Evolutionary conservation across 1,284 basidiomycete species (phyloP), one percentile per base, ranked within the genome.

Genomic region (Omphalotus olearius): DNA sequence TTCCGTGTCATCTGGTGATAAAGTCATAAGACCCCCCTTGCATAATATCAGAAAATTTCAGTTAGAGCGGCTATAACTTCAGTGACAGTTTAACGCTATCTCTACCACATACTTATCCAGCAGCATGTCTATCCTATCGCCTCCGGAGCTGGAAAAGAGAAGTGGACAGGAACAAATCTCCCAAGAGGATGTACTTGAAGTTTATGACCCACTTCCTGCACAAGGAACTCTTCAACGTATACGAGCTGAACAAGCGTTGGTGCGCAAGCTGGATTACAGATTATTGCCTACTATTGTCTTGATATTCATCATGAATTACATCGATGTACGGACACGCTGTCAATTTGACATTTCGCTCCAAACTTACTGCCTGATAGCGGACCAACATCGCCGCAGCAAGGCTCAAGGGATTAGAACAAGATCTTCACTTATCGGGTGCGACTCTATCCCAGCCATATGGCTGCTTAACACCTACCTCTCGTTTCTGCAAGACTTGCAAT

Each of bases 221-320:
- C 41, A 51, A 20, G 57, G 57, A 23, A 50, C 57, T 17, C 35
- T 36, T 37, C 53, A 58, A 47, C 51, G 46, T 17, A 53, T 56
- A 48, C 60, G 48, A 30, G 70, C 66, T 10, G 77, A 76, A 56
- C 67, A 66, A 33, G 67, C 59, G 48, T 67, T 82, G 0, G 66
- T 80, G n/a, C 70, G 79, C 37, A 80, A 74, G 58, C 69, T 87
- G 39, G 84, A 86, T 57, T 65, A 66, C 51, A 69, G 84, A 38
- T 64, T 86, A 0, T 61, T 86, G 54, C 82, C 83, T 0, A 81
- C 78, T 0, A 78, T 86, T 49, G 72, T 80, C 42, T 40, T 82
- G 28, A 81, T 86, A 50, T 85, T 74, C 58, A 72, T 86, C 51
- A 78, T 85, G 79, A 86, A 86, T 58, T 85, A 83, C 57, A 83